Base-by-base conservation (phyloP, 2,329 filamentous ascomycete genomes). In the Xylariaceae sp. region DNA sequence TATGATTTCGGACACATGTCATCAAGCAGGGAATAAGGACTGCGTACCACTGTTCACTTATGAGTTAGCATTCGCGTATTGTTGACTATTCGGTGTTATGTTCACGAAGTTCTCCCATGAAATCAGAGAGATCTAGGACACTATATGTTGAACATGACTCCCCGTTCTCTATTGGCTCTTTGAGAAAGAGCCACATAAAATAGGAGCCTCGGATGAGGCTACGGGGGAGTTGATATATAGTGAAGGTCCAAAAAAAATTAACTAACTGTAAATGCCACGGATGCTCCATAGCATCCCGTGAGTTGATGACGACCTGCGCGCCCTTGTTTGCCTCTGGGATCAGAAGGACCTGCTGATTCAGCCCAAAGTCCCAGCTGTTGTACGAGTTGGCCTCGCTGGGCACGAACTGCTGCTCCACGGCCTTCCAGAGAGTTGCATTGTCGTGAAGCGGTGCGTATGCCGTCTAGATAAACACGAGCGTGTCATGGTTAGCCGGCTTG, bases 191-290 rank as follows among this genome's bases (percentile, higher is more conserved):
- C 3, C 16, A 24, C 8, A 15, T 13, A 18, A 37, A 7, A 37
- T 18, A 43, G 32, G 8, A 35, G n/a, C n/a, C n/a, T n/a, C n/a
- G n/a, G n/a, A n/a, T n/a, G n/a, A n/a, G n/a, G n/a, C n/a, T n/a
- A n/a, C n/a, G n/a, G n/a, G n/a, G n/a, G n/a, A n/a, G n/a, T n/a
- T n/a, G n/a, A n/a, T n/a, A n/a, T n/a, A n/a, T n/a, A n/a, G n/a
- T n/a, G n/a, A n/a, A n/a, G n/a, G n/a, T n/a, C n/a, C n/a, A 46
- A 20, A 32, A 20, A 9, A n/a, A 35, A 3, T 15, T 8, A 20
- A 55, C 65, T 51, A 43, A 72, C 67, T 74, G 72, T 51, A 74
- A 57, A 47, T 74, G 72, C 64, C 71, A 75, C 2, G 72, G 72
- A 50, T 74, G 72, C 55, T 72, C 69, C 72, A 74, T 74, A 30